These are phyloP conservation scores for Rosellinia necatrix DNA, from an alignment of 2,329 filamentous ascomycete genomes.

Conservation along the genomic window DNA sequence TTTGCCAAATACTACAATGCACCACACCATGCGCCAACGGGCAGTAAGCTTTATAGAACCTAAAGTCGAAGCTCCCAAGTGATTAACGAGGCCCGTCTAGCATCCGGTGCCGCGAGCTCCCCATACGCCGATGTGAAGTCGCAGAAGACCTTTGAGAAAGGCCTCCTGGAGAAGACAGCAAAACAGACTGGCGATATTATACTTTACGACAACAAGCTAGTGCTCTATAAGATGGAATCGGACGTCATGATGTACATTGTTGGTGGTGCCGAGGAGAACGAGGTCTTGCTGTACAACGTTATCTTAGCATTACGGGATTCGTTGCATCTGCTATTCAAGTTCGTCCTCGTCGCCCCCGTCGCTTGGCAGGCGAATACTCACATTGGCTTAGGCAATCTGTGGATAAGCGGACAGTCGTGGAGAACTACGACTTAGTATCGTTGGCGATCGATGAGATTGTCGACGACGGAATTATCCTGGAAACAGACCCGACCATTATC, in stretches of 20 bases:
- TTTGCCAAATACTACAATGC: constrained; percentile 73
- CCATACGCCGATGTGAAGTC: constrained; percentile 89
- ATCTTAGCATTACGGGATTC: constrained; percentile 89
- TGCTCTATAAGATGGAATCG: constrained; percentile 97
- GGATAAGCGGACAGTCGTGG: constrained; percentile 95
- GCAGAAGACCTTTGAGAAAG: constrained; percentile 97
- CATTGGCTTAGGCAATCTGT: constrained; percentile 74
- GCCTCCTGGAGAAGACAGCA: constrained; percentile 89
- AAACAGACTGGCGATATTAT: constrained; percentile 97
- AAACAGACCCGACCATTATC: constrained; percentile 94
- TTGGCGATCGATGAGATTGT: constrained; percentile 94
- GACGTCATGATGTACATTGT: constrained; percentile 97
- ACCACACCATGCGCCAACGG: constrained; percentile 54
- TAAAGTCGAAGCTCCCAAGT: neutral
- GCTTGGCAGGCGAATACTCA: constrained; percentile 20
- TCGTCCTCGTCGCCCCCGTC: constrained; percentile 39
- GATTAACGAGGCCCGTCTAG: constrained; percentile 38
- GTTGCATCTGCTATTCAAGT: constrained; percentile 92
- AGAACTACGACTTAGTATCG: constrained; percentile 97
- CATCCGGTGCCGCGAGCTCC: constrained; percentile 62
- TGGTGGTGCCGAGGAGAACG: constrained; percentile 90
- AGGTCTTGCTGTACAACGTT: constrained; percentile 94
- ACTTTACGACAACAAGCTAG: constrained; percentile 93
- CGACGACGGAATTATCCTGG: constrained; percentile 94
- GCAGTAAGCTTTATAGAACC: constrained; percentile 29